Percentiles rank a stretch among this genome's conserved stretches.
Conservation (phyloP, 2,329 filamentous ascomycete species). For the Venturia asperata region DNA sequence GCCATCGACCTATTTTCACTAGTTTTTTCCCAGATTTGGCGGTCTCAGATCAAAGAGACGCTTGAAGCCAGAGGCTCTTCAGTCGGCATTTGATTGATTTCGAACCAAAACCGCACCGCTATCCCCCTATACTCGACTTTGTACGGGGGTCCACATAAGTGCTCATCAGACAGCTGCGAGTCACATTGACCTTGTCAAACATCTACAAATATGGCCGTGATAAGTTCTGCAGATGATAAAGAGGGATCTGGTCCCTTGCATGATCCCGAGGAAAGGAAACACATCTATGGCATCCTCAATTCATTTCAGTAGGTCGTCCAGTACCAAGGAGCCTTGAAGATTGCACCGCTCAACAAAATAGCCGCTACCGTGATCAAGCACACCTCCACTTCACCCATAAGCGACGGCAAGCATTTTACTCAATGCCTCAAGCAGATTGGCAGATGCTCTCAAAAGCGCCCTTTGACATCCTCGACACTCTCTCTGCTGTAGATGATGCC, state of each 20-base stretch:
- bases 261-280: constrained; percentile 72
- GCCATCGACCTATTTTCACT: background rate
- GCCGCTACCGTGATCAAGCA: constrained; percentile 18
- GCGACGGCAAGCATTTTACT: constrained; percentile 84
- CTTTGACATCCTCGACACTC: constrained; percentile 72
- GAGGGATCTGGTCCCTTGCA: constrained; percentile 6
- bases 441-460: constrained; percentile 72
- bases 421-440: constrained; percentile 77
- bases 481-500: constrained; percentile 73
- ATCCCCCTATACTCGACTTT: background rate
- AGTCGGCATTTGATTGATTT: background rate
- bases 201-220: background rate
- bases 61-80: background rate
- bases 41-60: background rate
- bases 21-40: background rate
- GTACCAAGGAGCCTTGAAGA: background rate
- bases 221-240: background rate
- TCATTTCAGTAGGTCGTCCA: constrained; percentile 65
- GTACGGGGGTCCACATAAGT: background rate
- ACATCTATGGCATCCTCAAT: constrained; percentile 75
- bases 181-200: background rate
- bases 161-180: background rate
- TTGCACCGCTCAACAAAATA: constrained; percentile 2
- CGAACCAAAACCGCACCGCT: background rate
- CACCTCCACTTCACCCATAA: constrained; percentile 18